Evolutionary conservation across 108 stramenopile species (phyloP).

Genomic region (Conticribra weissflogii): DNA sequence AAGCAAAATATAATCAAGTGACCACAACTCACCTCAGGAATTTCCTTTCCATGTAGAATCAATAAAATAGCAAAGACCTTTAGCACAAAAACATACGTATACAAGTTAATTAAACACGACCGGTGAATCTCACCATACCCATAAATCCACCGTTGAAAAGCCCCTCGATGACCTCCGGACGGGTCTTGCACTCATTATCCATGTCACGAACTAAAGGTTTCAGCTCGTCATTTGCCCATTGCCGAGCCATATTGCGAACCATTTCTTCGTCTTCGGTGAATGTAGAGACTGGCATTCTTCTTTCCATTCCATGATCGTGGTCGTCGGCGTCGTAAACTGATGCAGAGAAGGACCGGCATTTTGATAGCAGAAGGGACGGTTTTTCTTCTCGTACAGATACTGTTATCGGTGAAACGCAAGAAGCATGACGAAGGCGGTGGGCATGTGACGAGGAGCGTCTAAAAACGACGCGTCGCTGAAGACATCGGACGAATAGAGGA

Average conservation of each 20-base stretch:
- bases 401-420: too few species aligned
- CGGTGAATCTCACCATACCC: conserved; percentile 64
- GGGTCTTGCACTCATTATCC: conserved; percentile 78
- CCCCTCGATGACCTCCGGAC: conserved; percentile 64
- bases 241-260: conserved; percentile 61
- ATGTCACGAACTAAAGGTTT: conserved; percentile 86
- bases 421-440: too few species aligned
- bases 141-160: conserved; percentile 93
- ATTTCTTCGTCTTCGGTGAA: conserved; percentile 87
- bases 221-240: conserved; percentile 72
- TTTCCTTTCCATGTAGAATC: too few species aligned
- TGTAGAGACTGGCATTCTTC: conserved; percentile 57
- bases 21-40: background rate
- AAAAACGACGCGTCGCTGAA: too few species aligned
- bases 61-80: too few species aligned
- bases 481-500: too few species aligned
- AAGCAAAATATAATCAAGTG: background rate
- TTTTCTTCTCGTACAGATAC: too few species aligned
- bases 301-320: background rate
- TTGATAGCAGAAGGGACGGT: too few species aligned
- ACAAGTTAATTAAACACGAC: background rate
- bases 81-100: too few species aligned
- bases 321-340: background rate
- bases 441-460: too few species aligned
- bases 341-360: background rate